These are phyloP conservation scores for Alternaria brassicicola DNA, from an alignment of 2,329 filamentous ascomycete species.

Conservation along the genomic window DNA sequence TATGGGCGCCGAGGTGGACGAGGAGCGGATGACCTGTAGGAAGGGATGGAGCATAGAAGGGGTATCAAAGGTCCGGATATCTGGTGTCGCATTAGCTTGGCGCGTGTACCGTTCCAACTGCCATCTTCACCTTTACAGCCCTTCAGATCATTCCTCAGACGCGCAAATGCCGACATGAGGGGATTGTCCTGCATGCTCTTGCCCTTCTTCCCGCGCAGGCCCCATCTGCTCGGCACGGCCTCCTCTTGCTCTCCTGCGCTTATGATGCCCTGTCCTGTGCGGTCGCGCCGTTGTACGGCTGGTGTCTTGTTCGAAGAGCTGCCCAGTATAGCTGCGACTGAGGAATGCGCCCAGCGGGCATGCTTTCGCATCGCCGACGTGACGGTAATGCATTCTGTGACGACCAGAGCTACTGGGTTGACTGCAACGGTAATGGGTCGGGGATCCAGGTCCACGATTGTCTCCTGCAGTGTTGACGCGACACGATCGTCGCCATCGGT, in stretches of 20 bases:
- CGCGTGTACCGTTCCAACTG: not conserved
- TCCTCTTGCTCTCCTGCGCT: conserved; percentile 55
- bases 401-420: conserved; percentile 89
- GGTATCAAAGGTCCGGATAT: conserved; percentile 88
- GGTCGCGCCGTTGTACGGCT: conserved; percentile 44
- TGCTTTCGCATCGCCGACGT: conserved; percentile 98
- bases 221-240: conserved; percentile 83
- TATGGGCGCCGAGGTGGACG: conserved; percentile 93
- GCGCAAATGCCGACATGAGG: conserved; percentile 91
- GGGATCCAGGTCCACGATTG: conserved; percentile 25
- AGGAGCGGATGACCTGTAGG: conserved; percentile 93
- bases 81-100: conserved; percentile 53
- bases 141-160: conserved; percentile 84
- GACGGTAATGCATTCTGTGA: conserved; percentile 98
- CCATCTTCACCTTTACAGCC: conserved; percentile 71
- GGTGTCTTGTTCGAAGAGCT: conserved; percentile 62
- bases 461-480: conserved; percentile 33
- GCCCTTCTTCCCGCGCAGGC: conserved; percentile 89
- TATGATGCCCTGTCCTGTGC: conserved; percentile 44
- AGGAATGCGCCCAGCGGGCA: conserved; percentile 93
- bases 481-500: conserved; percentile 30
- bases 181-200: conserved; percentile 98
- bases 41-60: conserved; percentile 90
- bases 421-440: conserved; percentile 74
- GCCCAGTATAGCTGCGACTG: conserved; percentile 92